Conservation (phyloP, 495 filamentous ascomycete species). For the Xylaria acuta region DNA sequence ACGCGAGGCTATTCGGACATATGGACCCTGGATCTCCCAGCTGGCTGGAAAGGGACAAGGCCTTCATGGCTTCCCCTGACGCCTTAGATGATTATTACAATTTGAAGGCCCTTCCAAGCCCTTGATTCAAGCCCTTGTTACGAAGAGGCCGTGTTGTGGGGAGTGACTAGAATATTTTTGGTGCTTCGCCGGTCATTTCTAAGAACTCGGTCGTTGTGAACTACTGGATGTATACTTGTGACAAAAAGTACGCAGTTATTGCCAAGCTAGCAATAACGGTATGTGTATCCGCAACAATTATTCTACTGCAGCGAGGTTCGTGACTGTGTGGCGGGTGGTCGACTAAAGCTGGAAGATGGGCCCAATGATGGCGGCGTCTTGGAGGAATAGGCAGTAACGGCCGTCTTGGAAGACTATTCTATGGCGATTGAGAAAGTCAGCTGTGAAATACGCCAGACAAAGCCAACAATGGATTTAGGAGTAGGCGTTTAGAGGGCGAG, state of each 20-base stretch:
- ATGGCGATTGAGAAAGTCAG: neutral
- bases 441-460: neutral
- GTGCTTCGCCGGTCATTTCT: neutral
- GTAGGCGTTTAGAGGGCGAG: neutral
- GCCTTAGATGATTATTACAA: too few species aligned
- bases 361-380: neutral
- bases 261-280: neutral
- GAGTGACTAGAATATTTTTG: neutral
- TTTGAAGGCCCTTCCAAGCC: too few species aligned
- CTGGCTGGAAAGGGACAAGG: too few species aligned
- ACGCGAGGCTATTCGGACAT: too few species aligned
- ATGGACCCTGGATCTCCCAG: too few species aligned
- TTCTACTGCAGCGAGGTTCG: neutral
- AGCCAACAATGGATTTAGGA: neutral
- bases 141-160: neutral
- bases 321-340: neutral
- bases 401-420: neutral
- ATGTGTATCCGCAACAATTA: neutral
- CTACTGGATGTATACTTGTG: neutral
- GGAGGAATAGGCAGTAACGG: too few species aligned
- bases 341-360: neutral
- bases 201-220: neutral
- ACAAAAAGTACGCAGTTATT: neutral
- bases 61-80: too few species aligned
- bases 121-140: too few species aligned